A percentile compares a stretch with the other conserved stretches of the same genome.
These are phyloP conservation scores for Euphorbia peplus DNA, from an alignment of 345 rosid genomes.

Conservation along the genomic window DNA sequence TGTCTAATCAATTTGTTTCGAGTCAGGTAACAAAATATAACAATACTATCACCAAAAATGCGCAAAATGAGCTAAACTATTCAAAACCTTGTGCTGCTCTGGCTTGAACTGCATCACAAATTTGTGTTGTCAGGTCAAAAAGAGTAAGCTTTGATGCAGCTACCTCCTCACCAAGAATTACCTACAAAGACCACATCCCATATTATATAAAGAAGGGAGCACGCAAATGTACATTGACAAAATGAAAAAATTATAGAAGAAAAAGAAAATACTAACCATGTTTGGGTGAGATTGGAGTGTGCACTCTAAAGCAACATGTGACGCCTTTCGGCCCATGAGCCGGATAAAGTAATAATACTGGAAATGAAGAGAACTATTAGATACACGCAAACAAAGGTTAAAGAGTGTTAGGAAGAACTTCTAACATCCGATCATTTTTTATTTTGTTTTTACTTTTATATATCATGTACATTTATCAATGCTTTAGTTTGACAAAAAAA, in stretches of 20 bases:
- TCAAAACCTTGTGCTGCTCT: conserved; percentile 75
- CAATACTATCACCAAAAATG: conserved; percentile 9
- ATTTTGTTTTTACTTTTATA: background rate
- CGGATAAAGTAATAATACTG: conserved; percentile 98
- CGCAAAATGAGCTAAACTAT: conserved; percentile 13
- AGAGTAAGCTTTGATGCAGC: conserved; percentile 98
- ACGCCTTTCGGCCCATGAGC: conserved; percentile 95
- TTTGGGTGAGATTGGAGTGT: conserved; percentile 98
- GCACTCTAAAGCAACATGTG: conserved; percentile 97
- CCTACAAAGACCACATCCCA: conserved; percentile 41
- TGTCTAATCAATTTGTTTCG: conserved; percentile 48
- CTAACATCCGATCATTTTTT: background rate
- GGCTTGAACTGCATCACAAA: conserved; percentile 96
- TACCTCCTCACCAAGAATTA: conserved; percentile 94
- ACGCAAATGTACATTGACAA: background rate
- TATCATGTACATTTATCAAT: background rate
- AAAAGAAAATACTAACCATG: conserved; percentile 56
- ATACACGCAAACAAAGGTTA: background rate
- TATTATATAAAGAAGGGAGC: background rate
- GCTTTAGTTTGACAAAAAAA: too few relatives aligned
- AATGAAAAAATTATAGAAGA: background rate
- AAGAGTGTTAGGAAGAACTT: background rate
- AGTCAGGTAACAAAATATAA: conserved; percentile 21
- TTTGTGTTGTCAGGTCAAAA: conserved; percentile 80
- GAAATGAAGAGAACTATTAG: conserved; percentile 14